Evolutionary conservation across 139 green algal species (phyloP).

Genomic region (Tetradesmus obliquus): DNA sequence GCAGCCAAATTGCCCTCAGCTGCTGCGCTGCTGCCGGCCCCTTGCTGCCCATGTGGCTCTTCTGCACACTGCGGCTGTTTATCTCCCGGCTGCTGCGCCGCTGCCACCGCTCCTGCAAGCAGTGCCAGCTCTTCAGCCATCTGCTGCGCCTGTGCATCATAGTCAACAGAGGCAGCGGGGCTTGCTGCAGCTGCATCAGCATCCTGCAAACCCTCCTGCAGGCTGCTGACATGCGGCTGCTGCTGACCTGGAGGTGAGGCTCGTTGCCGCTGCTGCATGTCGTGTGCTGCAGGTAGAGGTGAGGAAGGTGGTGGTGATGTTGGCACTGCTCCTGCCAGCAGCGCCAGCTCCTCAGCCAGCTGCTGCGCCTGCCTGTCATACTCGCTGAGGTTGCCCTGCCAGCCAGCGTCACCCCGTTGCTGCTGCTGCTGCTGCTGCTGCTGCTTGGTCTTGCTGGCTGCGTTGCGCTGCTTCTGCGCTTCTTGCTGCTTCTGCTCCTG

Average conservation of each 20-base stretch:
- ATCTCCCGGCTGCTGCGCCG: neutral
- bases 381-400: neutral
- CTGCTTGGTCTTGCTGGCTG: neutral
- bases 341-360: neutral
- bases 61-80: neutral
- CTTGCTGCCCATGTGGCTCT: neutral
- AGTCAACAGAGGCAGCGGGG: neutral
- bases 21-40: neutral
- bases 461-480: neutral
- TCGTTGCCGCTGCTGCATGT: neutral
- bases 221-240: too few relatives aligned
- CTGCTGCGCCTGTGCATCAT: neutral
- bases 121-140: neutral
- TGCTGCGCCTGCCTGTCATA: constrained; percentile 11
- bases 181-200: neutral
- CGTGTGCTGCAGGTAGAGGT: neutral
- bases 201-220: too few relatives aligned
- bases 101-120: neutral
- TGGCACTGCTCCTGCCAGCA: constrained; percentile 14
- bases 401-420: neutral
- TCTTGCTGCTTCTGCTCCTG: neutral
- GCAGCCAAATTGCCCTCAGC: neutral
- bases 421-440: neutral
- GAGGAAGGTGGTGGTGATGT: neutral
- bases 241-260: too few relatives aligned